Evolutionary conservation across 75 land plant species (phyloP), one percentile per base, ranked within the genome.

Genomic region (Gnetum montanum): DNA sequence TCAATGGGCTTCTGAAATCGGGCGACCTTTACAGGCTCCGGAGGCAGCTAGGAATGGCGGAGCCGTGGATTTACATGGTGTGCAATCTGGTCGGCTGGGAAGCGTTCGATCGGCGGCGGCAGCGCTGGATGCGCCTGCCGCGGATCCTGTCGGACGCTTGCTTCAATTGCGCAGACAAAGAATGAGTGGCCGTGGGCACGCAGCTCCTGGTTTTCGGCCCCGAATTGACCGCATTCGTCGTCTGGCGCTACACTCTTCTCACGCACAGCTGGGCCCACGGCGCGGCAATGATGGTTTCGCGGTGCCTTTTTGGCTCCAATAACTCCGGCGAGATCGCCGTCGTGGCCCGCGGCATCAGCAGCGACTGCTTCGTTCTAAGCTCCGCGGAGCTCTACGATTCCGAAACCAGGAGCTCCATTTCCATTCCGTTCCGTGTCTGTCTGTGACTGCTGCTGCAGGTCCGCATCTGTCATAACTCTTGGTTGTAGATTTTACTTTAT

Each of bases 251-350:
- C 33, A 69, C 74, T 31, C 24, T 86, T 11, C 51, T 79, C 25
- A 74, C 67, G 1, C 71, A 86, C 40, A 63, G 63, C 1, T 86
- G 90, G 90, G 46, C 69, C 0, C 35, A 60, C 22, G 86, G 86
- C 4, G 49, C 60, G 18, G 56, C 22, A 1, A 86, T 86, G 90
- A 70, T 63, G 28, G 46, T 52, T 23, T 79, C 86, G 0, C 71
- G 90, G 34, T 81, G 86, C 57, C 65, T 86, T 52, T 86, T 81
- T 69, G 90, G 88, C 3, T 86, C 90, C 6, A 82, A 83, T 3
- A 86, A 86, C 54, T 64, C 63, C 34, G 82, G 82, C 8, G 78
- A 75, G 52, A 68, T 64, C 43, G 90, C 85, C 18, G 79, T 78
- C 43, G 57, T 86, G 6, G 90, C 90, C n/a, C 86, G 90, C 22